Base-by-base conservation (phyloP, 1,284 basidiomycete genomes). In the Moesziomyces aphidis region DNA sequence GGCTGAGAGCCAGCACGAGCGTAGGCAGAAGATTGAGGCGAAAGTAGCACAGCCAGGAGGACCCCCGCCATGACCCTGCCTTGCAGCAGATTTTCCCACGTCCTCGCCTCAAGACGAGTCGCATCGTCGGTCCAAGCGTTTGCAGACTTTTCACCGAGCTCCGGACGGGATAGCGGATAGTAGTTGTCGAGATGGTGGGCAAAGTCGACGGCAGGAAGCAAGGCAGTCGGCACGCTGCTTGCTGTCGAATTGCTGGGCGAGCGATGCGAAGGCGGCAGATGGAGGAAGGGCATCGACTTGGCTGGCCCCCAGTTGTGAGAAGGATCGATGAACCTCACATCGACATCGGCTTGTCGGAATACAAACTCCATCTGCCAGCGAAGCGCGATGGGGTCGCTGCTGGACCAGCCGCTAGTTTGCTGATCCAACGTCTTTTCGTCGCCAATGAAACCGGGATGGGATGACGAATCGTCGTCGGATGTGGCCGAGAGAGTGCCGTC, bases 281-380 rank as follows among this genome's bases (percentile, higher is more conserved):
- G 76, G 4, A 79, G 50, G 50, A 81, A 80, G 1, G 81, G 81
- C 59, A 76, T 60, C 5, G 71, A 63, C 15, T 67, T 61, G 23
- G 70, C 78, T 5, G 78, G 77, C 9, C 76, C 69, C 78, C 78
- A 78, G 44, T 74, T 76, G 39, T 70, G 51, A 17, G 74, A 64
- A 13, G 71, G 78, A 19, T 67, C 57, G 53, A 79, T 57, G 45
- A 73, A 73, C 24, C 60, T 61, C 23, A 71, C 70, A 3, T 77
- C 68, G 39, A 75, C 73, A 19, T 72, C 65, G 23, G 69, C 70
- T 8, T 48, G 49, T 7, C 78, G 74, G 28, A 80, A 75, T 8
- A 75, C 23, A 22, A 81, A 61, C 54, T 79, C 76, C 65, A 83
- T 74, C 50, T 83, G 81, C 80, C 79, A 81, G 7, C 76, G 66